phyloP scores from a whole-genome alignment of 2,329 filamentous ascomycete species.

The Diaporthe ilicicola region DNA sequence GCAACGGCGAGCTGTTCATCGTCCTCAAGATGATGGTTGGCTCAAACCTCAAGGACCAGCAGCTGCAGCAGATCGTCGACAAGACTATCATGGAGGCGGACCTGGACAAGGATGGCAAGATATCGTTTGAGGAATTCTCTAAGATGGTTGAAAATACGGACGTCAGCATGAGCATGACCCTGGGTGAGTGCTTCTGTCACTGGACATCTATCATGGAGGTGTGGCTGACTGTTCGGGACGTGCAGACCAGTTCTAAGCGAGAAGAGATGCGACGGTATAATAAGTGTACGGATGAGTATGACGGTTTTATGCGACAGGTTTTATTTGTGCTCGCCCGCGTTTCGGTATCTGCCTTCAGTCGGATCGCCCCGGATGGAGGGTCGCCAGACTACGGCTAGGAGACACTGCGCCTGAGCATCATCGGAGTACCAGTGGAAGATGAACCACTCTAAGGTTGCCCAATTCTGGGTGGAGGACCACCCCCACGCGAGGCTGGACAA shows the following conservation, averaged over 20 bases:
- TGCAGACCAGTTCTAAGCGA: constrained; percentile 25
- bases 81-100: constrained; percentile 99
- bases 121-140: constrained; percentile 98
- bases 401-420: background rate
- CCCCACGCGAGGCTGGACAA: background rate
- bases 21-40: constrained; percentile 99
- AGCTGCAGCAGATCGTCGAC: constrained; percentile 98
- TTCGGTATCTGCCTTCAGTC: background rate
- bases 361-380: background rate
- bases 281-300: background rate
- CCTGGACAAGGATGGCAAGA: constrained; percentile 93
- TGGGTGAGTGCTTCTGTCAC: constrained; percentile 59
- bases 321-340: background rate
- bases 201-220: background rate
- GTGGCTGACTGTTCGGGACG: background rate
- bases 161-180: constrained; percentile 78
- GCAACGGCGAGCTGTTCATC: constrained; percentile 98
- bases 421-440: background rate
- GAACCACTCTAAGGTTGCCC: background rate
- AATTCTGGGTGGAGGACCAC: constrained; percentile 1
- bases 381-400: background rate
- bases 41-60: constrained; percentile 98
- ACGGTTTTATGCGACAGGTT: background rate
- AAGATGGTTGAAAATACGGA: constrained; percentile 98
- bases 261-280: background rate